A percentile compares a stretch with the other conserved stretches of the same genome.
Conservation (phyloP, 176 grass and related monocot genomes). For the Eragrostis nindensis region DNA sequence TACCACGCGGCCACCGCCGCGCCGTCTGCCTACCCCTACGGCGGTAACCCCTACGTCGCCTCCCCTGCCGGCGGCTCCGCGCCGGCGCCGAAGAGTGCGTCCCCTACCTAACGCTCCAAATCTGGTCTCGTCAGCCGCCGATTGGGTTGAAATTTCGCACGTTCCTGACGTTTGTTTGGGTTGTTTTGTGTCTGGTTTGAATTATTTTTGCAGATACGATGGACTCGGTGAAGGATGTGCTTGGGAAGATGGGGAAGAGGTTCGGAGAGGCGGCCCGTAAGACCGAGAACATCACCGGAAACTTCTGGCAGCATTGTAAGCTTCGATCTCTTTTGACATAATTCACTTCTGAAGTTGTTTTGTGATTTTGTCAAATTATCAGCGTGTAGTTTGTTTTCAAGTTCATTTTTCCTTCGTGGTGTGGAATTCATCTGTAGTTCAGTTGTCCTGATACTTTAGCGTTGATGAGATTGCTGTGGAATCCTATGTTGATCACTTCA, state of each 20-base stretch:
- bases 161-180: background rate
- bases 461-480: background rate
- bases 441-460: background rate
- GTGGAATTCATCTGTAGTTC: background rate
- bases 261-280: slow-evolving; percentile 84
- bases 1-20: slow-evolving; percentile 49
- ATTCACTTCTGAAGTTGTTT: background rate
- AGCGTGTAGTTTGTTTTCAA: background rate
- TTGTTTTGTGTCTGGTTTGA: background rate
- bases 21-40: slow-evolving; percentile 44
- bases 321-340: slow-evolving; percentile 8
- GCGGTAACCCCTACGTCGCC: slow-evolving; percentile 78
- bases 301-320: slow-evolving; percentile 98
- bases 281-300: slow-evolving; percentile 85
- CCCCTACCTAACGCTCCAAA: background rate
- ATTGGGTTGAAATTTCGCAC: background rate
- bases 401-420: background rate
- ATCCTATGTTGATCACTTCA: background rate
- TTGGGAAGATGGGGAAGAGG: slow-evolving; percentile 87
- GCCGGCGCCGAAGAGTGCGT: slow-evolving; percentile 63
- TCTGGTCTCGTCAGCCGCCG: background rate
- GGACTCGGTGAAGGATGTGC: slow-evolving; percentile 79
- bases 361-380: background rate
- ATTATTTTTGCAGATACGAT: slow-evolving; percentile 70
- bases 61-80: slow-evolving; percentile 38